Percentiles rank a stretch among this genome's conserved stretches.
phyloP scores from a whole-genome alignment of 441 rosid species.

The Bocquillonia castaneifolia region DNA sequence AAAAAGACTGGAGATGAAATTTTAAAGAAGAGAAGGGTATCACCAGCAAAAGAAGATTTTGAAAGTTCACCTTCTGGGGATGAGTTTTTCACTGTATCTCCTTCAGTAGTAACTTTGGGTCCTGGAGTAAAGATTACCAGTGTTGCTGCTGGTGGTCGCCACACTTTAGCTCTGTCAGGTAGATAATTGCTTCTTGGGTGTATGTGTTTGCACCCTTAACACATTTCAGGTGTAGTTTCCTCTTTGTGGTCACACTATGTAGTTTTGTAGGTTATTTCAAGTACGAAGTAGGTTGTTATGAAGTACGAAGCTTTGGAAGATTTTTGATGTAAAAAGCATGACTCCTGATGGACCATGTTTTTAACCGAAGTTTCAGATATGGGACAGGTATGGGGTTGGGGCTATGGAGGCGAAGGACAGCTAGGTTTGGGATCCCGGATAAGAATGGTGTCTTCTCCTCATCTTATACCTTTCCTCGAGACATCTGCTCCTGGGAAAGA shows the following conservation, averaged over 20 bases:
- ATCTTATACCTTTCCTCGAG: slow-evolving; percentile 72
- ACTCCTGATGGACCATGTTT: slow-evolving; percentile 36
- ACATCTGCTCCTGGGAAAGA: slow-evolving; percentile 56
- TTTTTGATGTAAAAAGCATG: slow-evolving; percentile 23
- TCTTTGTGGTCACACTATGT: no score
- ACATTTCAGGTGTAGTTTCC: slow-evolving; percentile 13
- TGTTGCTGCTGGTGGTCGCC: slow-evolving; percentile 98
- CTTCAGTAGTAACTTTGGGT: slow-evolving; percentile 77
- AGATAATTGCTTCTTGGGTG: no score
- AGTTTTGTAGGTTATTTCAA: no score
- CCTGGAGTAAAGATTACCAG: slow-evolving; percentile 72
- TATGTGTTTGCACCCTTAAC: no score
- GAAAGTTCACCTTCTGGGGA: slow-evolving; percentile 71
- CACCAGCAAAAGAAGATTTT: slow-evolving; percentile 62
- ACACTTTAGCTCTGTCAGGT: slow-evolving; percentile 93
- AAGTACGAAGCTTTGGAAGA: slow-evolving; percentile 26
- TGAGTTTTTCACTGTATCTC: slow-evolving; percentile 69
- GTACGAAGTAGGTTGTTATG: no score
- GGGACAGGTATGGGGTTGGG: slow-evolving; percentile 99
- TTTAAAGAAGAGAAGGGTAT: slow-evolving; percentile 64
- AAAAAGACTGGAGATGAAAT: slow-evolving; percentile 57
- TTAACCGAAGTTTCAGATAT: slow-evolving; percentile 63
- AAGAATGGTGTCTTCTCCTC: slow-evolving; percentile 89
- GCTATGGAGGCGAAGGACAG: slow-evolving; percentile 99
- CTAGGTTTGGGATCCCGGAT: slow-evolving; percentile 94